Evolutionary conservation across 139 green algal genomes (phyloP).

Genomic region (Desmodesmus armatus): DNA sequence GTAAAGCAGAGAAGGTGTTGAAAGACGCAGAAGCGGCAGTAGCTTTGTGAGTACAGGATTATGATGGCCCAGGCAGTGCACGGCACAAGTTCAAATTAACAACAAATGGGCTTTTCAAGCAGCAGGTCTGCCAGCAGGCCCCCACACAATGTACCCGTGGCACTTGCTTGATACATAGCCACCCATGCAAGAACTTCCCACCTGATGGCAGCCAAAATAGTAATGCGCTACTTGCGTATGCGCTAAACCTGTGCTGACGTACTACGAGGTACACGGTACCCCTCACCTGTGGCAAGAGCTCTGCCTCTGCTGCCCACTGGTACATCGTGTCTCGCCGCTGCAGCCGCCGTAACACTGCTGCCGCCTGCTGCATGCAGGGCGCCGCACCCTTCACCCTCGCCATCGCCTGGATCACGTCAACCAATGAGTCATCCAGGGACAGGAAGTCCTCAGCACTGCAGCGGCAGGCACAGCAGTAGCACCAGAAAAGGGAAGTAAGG

Average conservation of each 20-base stretch:
- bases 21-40: too few relatives aligned
- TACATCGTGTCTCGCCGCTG: conserved; percentile 12
- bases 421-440: conserved; percentile 53
- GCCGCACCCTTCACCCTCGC: neutral
- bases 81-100: neutral
- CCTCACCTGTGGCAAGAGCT: neutral
- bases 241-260: too few relatives aligned
- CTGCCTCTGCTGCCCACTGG: neutral
- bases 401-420: conserved; percentile 42
- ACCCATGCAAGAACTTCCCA: neutral
- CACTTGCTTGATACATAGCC: neutral
- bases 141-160: too few relatives aligned
- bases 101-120: neutral
- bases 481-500: neutral
- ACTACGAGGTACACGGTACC: too few relatives aligned
- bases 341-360: neutral
- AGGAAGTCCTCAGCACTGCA: conserved; percentile 47
- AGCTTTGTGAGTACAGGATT: too few relatives aligned
- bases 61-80: too few relatives aligned
- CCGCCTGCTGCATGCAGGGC: neutral
- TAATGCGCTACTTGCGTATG: neutral
- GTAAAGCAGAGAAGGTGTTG: too few relatives aligned
- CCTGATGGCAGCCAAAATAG: neutral
- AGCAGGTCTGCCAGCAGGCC: too few relatives aligned
- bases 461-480: neutral